These are phyloP conservation scores for Oryza meridionalis DNA, from an alignment of 176 grass and related monocot genomes.

Conservation along the genomic window DNA sequence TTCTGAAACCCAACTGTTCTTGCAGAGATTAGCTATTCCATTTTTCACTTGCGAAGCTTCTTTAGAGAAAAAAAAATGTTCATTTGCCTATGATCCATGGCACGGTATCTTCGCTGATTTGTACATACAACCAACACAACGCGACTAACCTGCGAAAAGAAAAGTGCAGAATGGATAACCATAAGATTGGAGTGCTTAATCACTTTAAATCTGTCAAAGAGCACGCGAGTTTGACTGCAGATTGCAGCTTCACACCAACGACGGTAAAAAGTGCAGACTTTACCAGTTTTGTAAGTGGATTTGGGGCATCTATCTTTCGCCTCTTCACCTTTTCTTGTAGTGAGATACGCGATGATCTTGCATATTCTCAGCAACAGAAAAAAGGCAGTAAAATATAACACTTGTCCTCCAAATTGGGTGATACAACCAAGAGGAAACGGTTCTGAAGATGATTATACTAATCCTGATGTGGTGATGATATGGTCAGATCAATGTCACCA, in stretches of 20 bases:
- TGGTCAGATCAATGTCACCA: not conserved
- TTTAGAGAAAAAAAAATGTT: not conserved
- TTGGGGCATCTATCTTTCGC: not conserved
- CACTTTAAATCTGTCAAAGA: not conserved
- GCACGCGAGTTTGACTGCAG: slow-evolving; percentile 27
- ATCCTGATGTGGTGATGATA: not conserved
- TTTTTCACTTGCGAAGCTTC: slow-evolving; percentile 6
- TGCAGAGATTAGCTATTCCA: not conserved
- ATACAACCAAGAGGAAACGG: not conserved
- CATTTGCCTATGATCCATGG: not conserved
- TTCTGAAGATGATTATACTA: not conserved
- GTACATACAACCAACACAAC: slow-evolving; percentile 7
- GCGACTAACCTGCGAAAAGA: not conserved
- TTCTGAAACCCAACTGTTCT: not conserved
- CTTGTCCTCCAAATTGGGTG: not conserved
- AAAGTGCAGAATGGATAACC: slow-evolving; percentile 1
- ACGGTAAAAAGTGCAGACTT: not conserved
- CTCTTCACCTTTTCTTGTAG: not conserved
- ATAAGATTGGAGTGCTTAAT: not conserved
- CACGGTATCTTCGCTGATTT: slow-evolving; percentile 22
- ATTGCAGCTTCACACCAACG: slow-evolving; percentile 31
- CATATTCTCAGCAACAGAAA: not conserved
- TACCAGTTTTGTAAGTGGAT: not conserved
- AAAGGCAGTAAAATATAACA: not conserved
- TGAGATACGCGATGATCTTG: not conserved